Conservation (phyloP, 805 yeast species). For the Yamadazyma insecticola region DNA sequence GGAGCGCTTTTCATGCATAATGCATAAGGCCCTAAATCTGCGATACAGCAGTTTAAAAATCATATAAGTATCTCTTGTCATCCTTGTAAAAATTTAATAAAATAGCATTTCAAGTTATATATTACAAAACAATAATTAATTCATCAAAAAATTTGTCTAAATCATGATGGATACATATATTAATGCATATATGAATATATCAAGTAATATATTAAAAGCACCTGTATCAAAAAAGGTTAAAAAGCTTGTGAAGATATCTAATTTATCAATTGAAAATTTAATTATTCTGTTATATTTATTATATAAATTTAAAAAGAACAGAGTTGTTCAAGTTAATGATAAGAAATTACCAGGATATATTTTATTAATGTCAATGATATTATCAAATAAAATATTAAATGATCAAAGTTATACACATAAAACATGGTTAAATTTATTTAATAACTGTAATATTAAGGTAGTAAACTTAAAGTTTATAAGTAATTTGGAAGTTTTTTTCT, state of each 20-base stretch:
- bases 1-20: too few species aligned
- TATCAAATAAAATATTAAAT: conserved; percentile 41
- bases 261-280: conserved; percentile 9
- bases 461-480: conserved; percentile 22
- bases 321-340: conserved; percentile 5
- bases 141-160: too few species aligned
- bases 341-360: conserved; percentile 16
- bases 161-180: conserved; percentile 4
- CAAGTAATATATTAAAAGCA: conserved; percentile 3
- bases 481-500: conserved; percentile 23
- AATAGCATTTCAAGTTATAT: too few species aligned
- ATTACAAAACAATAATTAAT: too few species aligned
- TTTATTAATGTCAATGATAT: conserved; percentile 20
- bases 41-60: too few species aligned
- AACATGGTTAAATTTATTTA: conserved; percentile 39
- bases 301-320: conserved; percentile 7
- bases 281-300: conserved; percentile 7
- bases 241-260: conserved; percentile 8
- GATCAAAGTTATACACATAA: conserved; percentile 49
- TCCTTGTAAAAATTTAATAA: too few species aligned
- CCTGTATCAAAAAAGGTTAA: conserved; percentile 2
- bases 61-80: too few species aligned
- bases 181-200: conserved; percentile 2
- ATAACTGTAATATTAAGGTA: conserved; percentile 12
- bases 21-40: too few species aligned